Evolutionary conservation across 2,329 filamentous ascomycete species (phyloP), one percentile per base, ranked within the genome.

Genomic region (Microascus cirrosus): DNA sequence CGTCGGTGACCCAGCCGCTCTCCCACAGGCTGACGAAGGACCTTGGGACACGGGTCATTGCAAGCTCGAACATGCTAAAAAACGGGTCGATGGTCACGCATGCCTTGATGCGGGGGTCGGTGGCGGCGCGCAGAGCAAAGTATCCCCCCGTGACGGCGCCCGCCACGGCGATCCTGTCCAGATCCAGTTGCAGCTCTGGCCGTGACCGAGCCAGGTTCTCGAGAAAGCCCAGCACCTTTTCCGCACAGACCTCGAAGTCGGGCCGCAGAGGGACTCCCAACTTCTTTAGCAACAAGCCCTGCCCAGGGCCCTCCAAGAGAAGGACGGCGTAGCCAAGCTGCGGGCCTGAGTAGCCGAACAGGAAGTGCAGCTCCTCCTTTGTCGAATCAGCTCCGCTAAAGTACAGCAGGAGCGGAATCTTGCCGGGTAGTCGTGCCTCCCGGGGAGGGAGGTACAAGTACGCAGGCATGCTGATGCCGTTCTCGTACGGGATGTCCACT

Each of bases 271-370:
- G 56, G 4, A 70, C 35, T 39, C 64, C 61, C 32, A 70, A 57
- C 0, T 62, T 61, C 1, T 65, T 64, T 0, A 75, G 65, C 3
- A 68, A 59, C 4, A 74, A 62, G 0, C 75, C 74, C 59, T 78
- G 75, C 0, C 75, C 75, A 0, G 76, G 76, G 0, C 74, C 75
- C 1, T 79, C 74, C 45, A 76, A 75, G 0, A 68, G 74, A 5
- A 78, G 57, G 1, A 72, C 68, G 0, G 74, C 75, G 57, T 77
- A 78, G 0, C 76, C 75, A 0, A 66, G 57, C 0, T 62, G 61
- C 0, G 61, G 63, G 0, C 62, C 73, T 0, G 45, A 62, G 1
- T 66, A 62, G 0, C 65, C 58, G 18, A 62, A 58, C 2, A 70
- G 48, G 58, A 68, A 73, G 60, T 72, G 76, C 0, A 77, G 48